Conservation (phyloP, 805 yeast genomes). For the Sugiyamaella floridensis region DNA sequence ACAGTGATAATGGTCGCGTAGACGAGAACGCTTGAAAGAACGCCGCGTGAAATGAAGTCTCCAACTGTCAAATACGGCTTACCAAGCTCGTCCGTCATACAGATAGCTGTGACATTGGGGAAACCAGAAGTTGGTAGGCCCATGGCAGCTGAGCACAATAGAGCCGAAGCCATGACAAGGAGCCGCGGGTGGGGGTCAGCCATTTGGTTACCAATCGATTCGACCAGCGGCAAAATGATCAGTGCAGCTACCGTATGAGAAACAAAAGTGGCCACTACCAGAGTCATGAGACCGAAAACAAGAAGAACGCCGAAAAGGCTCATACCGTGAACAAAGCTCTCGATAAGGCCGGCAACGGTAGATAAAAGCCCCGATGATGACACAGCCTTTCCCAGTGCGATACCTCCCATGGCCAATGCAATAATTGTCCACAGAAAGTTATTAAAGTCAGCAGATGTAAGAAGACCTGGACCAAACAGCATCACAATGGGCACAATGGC, state of each 20-base stretch:
- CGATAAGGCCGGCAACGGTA: conserved; percentile 68
- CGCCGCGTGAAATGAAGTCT: conserved; percentile 83
- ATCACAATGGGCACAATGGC: conserved; percentile 84
- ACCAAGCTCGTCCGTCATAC: conserved; percentile 89
- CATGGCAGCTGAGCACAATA: conserved; percentile 91
- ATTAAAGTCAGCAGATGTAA: conserved; percentile 86
- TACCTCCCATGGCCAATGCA: conserved; percentile 95
- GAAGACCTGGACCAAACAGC: conserved; percentile 85
- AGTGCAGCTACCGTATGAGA: conserved; percentile 97
- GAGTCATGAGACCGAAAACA: conserved; percentile 73
- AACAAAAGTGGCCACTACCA: conserved; percentile 87
- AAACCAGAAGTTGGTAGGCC: conserved; percentile 96
- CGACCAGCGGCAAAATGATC: conserved; percentile 83
- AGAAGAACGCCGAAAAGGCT: conserved; percentile 67
- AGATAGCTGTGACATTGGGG: conserved; percentile 95
- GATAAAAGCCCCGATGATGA: conserved; percentile 80
- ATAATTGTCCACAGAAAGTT: conserved; percentile 96
- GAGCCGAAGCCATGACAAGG: conserved; percentile 56
- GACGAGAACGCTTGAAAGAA: conserved; percentile 74
- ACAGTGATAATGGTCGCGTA: conserved; percentile 67
- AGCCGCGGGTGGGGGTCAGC: conserved; percentile 72
- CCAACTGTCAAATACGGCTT: conserved; percentile 81
- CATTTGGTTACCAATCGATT: conserved; percentile 70
- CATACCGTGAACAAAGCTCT: conserved; percentile 54
- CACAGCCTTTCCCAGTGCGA: conserved; percentile 92